Evolutionary conservation across 1,139 yeast species (phyloP), one percentile per base, ranked within the genome.

Genomic region (Nakaseomyces nivariensis): DNA sequence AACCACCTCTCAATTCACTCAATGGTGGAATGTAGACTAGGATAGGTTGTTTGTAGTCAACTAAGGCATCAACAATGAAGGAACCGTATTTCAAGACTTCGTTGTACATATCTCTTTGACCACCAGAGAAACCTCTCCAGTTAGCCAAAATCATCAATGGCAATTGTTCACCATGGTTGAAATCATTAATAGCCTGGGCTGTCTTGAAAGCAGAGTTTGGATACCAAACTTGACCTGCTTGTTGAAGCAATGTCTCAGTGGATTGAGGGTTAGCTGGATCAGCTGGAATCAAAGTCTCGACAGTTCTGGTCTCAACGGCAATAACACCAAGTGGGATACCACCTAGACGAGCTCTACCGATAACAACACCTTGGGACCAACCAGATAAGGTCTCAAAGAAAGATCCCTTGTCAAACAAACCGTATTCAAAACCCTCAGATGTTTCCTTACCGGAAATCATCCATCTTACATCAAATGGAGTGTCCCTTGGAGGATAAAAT

Each of bases 51-150:
- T 88, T 88, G 78, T 84, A 92, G 62, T 83, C 96, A 60, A 89
- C 96, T 56, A 92, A 77, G 10, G 98, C 97, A 68, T 92, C 98
- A 57, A 92, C 98, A 72, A 92, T 92, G 70, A 77, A 89, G 4
- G 97, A 82, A 67, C 98, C 98, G 67, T 87, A 92, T 71, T 92
- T 92, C 73, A 92, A 82, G 48, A 92, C 96, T 73, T 92, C 98
- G 65, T 90, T 88, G 79, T 85, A 94, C 98, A 92, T 92, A 71
- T 92, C 98, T 69, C 97, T 85, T 76, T 94, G 98, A 71, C 98
- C 98, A 76, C 98, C 98, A 58, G 97, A 89, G 81, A 92, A 92
- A 66, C 98, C 98, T 82, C 98, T 85, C 98, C 98, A 92, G 78
- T 92, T 92, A 52, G 98, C 98, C 63, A 92, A 74, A 60, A 92